phyloP scores from a whole-genome alignment of 768 basidiomycete genomes.

The Amyloporia xantha region DNA sequence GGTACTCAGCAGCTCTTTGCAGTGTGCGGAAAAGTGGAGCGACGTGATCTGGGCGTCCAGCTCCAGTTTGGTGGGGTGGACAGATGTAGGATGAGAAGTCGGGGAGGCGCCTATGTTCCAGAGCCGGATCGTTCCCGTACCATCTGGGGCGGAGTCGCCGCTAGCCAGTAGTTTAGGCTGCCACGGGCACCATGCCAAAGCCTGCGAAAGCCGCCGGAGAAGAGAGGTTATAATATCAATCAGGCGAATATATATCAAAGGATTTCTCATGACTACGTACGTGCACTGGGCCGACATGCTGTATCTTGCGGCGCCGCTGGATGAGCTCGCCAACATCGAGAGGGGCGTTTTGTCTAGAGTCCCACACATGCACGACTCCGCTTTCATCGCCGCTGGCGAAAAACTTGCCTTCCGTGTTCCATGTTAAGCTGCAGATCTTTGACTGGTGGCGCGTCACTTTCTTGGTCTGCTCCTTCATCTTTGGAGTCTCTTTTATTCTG shows the following conservation, averaged over 20 bases:
- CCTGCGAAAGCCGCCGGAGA: slow-evolving; percentile 26
- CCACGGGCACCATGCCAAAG: slow-evolving; percentile 58
- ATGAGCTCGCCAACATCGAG: slow-evolving; percentile 51
- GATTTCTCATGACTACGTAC: slow-evolving; percentile 26
- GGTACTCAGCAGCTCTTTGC: slow-evolving; percentile 81
- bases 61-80: slow-evolving; percentile 36
- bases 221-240: neutral
- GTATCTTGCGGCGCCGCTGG: slow-evolving; percentile 59
- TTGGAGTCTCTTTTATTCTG: slow-evolving; percentile 37
- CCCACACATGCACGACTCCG: slow-evolving; percentile 77
- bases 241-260: neutral
- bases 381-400: slow-evolving; percentile 74
- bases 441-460: slow-evolving; percentile 65
- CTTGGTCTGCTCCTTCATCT: slow-evolving; percentile 53
- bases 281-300: slow-evolving; percentile 55
- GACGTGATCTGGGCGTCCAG: slow-evolving; percentile 58
- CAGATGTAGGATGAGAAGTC: slow-evolving; percentile 32
- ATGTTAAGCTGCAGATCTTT: slow-evolving; percentile 56
- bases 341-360: slow-evolving; percentile 43
- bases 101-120: slow-evolving; percentile 46
- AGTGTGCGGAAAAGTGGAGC: slow-evolving; percentile 69
- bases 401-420: slow-evolving; percentile 59
- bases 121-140: slow-evolving; percentile 44
- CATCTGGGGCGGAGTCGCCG: slow-evolving; percentile 33
- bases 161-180: slow-evolving; percentile 43